These are phyloP conservation scores for Globisporangium echinulatum DNA, from an alignment of 352 stramenopile genomes.

Conservation along the genomic window DNA sequence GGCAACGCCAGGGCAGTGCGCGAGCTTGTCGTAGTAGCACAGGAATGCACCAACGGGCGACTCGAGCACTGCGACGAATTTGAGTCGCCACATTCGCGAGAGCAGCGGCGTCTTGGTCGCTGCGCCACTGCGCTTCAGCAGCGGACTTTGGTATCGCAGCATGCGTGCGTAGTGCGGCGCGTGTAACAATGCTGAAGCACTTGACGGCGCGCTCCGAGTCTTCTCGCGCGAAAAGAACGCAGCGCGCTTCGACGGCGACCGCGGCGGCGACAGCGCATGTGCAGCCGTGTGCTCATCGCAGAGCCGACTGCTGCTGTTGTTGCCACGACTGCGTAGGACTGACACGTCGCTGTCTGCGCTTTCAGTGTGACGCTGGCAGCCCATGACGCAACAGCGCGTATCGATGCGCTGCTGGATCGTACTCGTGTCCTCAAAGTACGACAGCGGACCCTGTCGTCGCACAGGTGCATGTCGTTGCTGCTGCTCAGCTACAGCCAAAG, in stretches of 20 bases:
- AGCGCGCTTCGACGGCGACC: slow-evolving; percentile 28
- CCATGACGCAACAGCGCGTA: slow-evolving; percentile 43
- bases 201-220: background rate
- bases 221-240: slow-evolving; percentile 18
- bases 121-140: slow-evolving; percentile 26
- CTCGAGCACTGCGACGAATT: slow-evolving; percentile 49
- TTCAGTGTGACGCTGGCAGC: slow-evolving; percentile 20
- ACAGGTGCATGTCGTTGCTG: background rate
- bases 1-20: slow-evolving; percentile 49
- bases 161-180: slow-evolving; percentile 40
- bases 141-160: slow-evolving; percentile 48
- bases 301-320: slow-evolving; percentile 6
- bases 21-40: slow-evolving; percentile 69
- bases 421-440: slow-evolving; percentile 32
- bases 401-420: slow-evolving; percentile 35
- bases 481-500: background rate
- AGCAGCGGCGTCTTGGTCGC: slow-evolving; percentile 21
- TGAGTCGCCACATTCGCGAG: slow-evolving; percentile 49
- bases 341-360: slow-evolving; percentile 16
- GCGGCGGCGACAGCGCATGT: slow-evolving; percentile 8
- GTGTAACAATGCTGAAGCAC: slow-evolving; percentile 26
- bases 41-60: slow-evolving; percentile 58
- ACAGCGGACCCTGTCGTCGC: slow-evolving; percentile 19
- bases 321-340: background rate
- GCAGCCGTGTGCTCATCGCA: slow-evolving; percentile 28